phyloP scores from a whole-genome alignment of 176 grass and related monocot species.

The Areca catechu region DNA sequence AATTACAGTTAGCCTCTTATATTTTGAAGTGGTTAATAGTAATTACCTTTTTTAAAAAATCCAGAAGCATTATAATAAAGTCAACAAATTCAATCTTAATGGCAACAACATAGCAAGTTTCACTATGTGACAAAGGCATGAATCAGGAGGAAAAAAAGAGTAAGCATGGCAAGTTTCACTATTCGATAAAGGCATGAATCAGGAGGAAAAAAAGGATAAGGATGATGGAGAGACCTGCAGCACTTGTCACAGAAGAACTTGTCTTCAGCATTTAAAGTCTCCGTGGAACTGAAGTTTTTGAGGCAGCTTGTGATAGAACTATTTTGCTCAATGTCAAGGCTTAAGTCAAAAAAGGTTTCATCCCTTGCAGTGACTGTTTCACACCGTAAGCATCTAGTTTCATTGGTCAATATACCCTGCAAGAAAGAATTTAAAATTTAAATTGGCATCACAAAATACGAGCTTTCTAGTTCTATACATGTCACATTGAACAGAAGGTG shows the following conservation, averaged over 20 bases:
- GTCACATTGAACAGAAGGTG: not conserved
- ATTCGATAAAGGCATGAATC: too few species aligned
- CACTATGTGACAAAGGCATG: too few species aligned
- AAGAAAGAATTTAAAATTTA: conserved; percentile 7
- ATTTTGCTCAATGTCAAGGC: conserved; percentile 95
- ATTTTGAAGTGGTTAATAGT: too few species aligned
- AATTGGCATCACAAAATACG: conserved; percentile 5
- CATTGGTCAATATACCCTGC: conserved; percentile 89
- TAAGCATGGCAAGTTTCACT: not conserved
- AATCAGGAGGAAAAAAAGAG: not conserved
- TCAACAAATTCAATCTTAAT: not conserved
- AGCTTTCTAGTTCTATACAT: conserved; percentile 1
- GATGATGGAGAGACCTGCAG: conserved; percentile 50
- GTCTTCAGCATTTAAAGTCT: conserved; percentile 91
- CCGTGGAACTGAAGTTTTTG: conserved; percentile 94
- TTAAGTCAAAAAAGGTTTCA: conserved; percentile 86
- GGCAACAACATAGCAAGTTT: not conserved
- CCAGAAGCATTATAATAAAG: not conserved
- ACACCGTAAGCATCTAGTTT: conserved; percentile 79
- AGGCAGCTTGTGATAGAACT: conserved; percentile 92
- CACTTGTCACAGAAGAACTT: conserved; percentile 99
- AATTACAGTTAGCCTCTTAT: too few species aligned
- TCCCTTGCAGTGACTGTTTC: conserved; percentile 92
- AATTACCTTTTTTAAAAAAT: too few species aligned
- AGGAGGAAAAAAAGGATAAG: conserved; percentile 5